Evolutionary conservation across 495 filamentous ascomycete genomes (phyloP), one percentile per base, ranked within the genome.

Genomic region (Neurospora sp.): DNA sequence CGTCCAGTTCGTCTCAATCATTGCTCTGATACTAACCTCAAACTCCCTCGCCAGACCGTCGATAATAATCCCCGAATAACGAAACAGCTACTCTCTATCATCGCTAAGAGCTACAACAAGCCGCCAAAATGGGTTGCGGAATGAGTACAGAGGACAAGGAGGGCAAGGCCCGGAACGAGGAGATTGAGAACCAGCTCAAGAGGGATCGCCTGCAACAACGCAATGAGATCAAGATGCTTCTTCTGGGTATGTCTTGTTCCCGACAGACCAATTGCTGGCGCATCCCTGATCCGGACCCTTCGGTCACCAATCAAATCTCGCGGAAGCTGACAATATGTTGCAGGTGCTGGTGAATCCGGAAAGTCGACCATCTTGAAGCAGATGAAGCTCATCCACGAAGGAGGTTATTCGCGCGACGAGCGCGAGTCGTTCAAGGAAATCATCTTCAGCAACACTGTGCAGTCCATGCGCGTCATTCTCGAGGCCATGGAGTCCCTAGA

Each of bases 71-170:
- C 22, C 53, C 53, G 27, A 65, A 37, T 35, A 14, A 65, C 53
- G 73, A 78, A 74, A 40, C 44, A 77, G 41, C 71, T 72, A 45
- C 48, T 69, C 72, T 70, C 44, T 72, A 73, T 74, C 71, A 72
- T 75, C 73, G 59, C 72, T 68, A 70, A 70, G 59, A 9, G 72
- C 69, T 40, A 72, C 73, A 39, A 75, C 72, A 72, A 76, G 70
- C 70, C 81, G 88, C 80, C 92, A 93, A 88, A 76, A 99, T 99
- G 96, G 96, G 96, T 91, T 99, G 96, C 83, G 94, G 94, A 83
- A 97, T 97, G 94, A 98, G 96, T 80, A 97, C 96, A 78, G 96
- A 98, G 88, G 96, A 98, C 86, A 98, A 97, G 93, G 96, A 99
- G 93, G 96, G 96, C 84, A 98, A 97, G 92, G 90, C 92, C 84